phyloP scores from a whole-genome alignment of 352 stramenopile genomes.

The Phytopythium montanum region DNA sequence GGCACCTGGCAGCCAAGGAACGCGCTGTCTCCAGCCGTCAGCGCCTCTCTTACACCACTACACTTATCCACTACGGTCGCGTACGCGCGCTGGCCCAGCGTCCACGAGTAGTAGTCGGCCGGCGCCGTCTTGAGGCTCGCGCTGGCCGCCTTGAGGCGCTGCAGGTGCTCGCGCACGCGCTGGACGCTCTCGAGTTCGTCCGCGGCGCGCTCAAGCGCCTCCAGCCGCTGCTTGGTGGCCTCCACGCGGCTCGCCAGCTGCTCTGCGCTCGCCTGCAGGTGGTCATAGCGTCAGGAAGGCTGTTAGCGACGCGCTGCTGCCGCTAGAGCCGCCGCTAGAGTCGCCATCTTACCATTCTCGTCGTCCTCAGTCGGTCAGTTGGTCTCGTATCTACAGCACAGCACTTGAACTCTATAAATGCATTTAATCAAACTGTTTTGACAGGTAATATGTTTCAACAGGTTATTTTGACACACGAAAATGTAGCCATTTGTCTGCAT shows the following conservation, averaged over 20 bases:
- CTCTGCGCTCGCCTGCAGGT: conserved; percentile 20
- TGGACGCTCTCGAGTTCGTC: conserved; percentile 48
- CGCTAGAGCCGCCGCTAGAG: not conserved
- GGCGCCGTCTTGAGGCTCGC: conserved; percentile 65
- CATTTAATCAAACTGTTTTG: not conserved
- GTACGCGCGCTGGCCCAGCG: conserved; percentile 56
- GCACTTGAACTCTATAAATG: not conserved
- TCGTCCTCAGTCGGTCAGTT: not conserved
- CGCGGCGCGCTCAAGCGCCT: conserved; percentile 35
- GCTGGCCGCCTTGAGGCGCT: conserved; percentile 41
- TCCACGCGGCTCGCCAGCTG: conserved; percentile 28
- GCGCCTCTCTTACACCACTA: not conserved
- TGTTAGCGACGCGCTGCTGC: not conserved
- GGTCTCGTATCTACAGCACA: not conserved
- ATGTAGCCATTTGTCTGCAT: not conserved
- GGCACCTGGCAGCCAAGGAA: conserved; percentile 57
- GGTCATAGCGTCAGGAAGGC: not conserved
- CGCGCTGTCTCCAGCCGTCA: conserved; percentile 21
- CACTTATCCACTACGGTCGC: not conserved
- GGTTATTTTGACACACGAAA: not conserved
- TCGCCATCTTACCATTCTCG: not conserved
- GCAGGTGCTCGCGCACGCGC: conserved; percentile 45
- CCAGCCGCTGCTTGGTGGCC: conserved; percentile 30
- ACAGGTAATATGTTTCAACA: not conserved
- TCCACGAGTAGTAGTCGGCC: conserved; percentile 75